Evolutionary conservation across 2,329 filamentous ascomycete species (phyloP), one percentile per base, ranked within the genome.

Genomic region (Colletotrichum filicis): DNA sequence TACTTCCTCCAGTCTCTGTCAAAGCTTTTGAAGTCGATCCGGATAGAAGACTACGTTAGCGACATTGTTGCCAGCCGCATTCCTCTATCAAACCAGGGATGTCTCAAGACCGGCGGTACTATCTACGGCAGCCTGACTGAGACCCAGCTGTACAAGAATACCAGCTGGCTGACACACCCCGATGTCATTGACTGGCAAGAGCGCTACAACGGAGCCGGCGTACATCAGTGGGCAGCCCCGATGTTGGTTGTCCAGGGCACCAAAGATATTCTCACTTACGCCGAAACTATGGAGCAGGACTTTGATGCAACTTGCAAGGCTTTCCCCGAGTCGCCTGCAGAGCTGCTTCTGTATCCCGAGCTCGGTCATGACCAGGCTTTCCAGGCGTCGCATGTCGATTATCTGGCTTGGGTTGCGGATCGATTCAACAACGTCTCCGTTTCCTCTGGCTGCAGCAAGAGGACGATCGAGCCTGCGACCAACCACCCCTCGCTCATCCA

Each of bases 221-320:
- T 76, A 0, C 73, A 76, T 30, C 52, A 66, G 0, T 71, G 78
- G 12, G 77, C 77, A 0, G 76, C 66, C 6, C 77, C 77, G 0
- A 59, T 79, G 46, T 69, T 79, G 9, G 76, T 79, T 3, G 70
- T 78, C 11, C 77, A 79, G 37, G 77, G 77, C 1, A 46, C 56
- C 1, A 65, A 65, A 2, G 76, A 77, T 42, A 58, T 68, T 0
- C 5, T 77, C 2, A 77, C 77, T 0, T 72, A 71, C 4, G 42
- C 59, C 1, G 35, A 63, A 8, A 66, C 52, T 1, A 58, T 66
- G 63, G 53, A 58, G 6, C 22, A 66, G 11, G 63, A 66, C 4
- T 32, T 66, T 1, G 63, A 66, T 22, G 32, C 35, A 9, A 66
- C 63, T 5, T 66, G 63, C 35, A 57, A 46, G 53, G 24, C 16